Base-by-base conservation (phyloP, 163 green algal species). In the Chloromonas sp. region DNA sequence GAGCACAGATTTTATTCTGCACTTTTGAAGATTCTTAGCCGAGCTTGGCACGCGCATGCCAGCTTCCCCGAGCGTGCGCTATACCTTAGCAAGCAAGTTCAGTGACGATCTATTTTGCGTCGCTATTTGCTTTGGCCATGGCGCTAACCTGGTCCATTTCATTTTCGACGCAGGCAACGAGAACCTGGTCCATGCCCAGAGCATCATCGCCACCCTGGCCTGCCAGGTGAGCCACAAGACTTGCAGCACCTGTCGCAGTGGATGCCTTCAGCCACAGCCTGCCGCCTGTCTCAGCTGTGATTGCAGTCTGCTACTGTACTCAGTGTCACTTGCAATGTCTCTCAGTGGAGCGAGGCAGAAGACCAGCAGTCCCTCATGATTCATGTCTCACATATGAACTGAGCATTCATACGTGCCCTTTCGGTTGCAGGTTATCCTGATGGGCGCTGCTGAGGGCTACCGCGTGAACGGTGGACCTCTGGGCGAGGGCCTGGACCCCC, bases 401-500 rank as follows among this genome's bases (percentile, higher is more conserved):
- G 58, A 11, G 13, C 71, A 3, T 14, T 79, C 58, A 14, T 14
- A 59, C 2, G 71, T 82, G 78, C 8, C 14, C n/a, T 60, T 36
- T 62, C 8, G 58, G 2, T 60, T 80, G 5, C 90, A 96, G 94
- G 93, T 96, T 59, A 85, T 98, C 82, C 87, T 97, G 71, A 96
- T 98, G 95, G 95, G 95, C 85, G 71, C 88, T 3, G 86, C 93
- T 83, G 95, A 98, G 94, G 93, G 86, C 60, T 98, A 95, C 94
- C 93, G 95, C 74, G 92, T 93, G 13, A 94, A 92, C 83, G 95
- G 95, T 85, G 92, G 91, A 3, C 87, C 88, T 2, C 74, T 87
- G 71, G 92, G 89, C 82, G 89, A 93, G 87, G 71, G 71, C 71
- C 71, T 79, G 71, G 13, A 79, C 71, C 71, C 85, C 82, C 91